Conservation (phyloP, 306 rosid genomes). For the Dryas octopetala region DNA sequence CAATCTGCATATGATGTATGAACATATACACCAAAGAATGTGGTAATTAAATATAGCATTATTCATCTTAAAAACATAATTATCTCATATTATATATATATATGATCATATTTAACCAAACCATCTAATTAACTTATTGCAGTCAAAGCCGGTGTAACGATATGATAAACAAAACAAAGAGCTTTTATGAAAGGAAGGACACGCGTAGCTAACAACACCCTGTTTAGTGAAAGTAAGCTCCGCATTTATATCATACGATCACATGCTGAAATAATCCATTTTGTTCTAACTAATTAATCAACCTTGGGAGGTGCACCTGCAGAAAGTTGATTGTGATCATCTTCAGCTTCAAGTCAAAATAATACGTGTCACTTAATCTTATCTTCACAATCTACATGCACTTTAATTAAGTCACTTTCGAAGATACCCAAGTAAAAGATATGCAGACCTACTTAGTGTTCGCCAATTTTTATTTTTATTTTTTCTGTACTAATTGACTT, state of each 20-base stretch:
- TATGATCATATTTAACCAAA: too few species aligned
- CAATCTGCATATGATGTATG: too few species aligned
- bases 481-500: conserved; percentile 7
- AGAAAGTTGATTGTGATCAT: not conserved
- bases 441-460: not conserved
- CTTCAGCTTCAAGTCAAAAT: not conserved
- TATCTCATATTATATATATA: too few species aligned
- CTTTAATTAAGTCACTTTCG: conserved; percentile 16
- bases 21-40: too few species aligned
- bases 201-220: conserved; percentile 44
- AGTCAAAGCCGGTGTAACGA: too few species aligned
- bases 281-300: not conserved
- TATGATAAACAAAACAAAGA: too few species aligned
- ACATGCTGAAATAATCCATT: not conserved
- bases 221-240: conserved; percentile 48
- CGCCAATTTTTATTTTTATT: not conserved
- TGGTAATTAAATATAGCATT: too few species aligned
- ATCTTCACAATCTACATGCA: not conserved
- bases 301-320: not conserved
- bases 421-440: conserved; percentile 20
- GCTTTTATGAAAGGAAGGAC: conserved; percentile 18
- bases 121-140: too few species aligned
- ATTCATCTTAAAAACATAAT: too few species aligned
- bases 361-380: not conserved
- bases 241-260: conserved; percentile 27